Base-by-base conservation (phyloP, 371 early-diverging fungal genomes). In the Capniomyces stellatus region DNA sequence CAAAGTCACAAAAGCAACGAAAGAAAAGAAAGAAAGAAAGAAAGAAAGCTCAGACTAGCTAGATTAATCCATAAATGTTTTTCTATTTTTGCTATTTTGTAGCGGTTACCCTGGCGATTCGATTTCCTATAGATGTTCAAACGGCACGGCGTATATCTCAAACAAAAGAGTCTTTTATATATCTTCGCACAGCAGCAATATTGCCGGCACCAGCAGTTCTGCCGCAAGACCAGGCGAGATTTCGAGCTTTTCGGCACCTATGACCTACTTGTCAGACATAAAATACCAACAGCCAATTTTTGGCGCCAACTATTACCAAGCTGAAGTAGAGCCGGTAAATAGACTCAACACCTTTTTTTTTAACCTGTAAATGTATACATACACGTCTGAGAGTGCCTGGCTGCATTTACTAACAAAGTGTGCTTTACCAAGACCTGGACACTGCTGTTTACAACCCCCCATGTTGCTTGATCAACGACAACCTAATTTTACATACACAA, bases 251-350 rank as follows among this genome's bases (percentile, higher is more conserved):
- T 49, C 49, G 30, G 49, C 30, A 15, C 49, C n/a, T 13, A n/a
- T 29, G 29, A 49, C 49, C 4, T 24, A 24, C 25, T n/a, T 49
- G 3, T 27, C 30, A n/a, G 30, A 49, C 28, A n/a, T 30, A 3
- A n/a, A 24, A 8, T 49, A 29, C 28, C n/a, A 49, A 27, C 49
- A 49, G 28, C 49, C 49, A 4, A 3, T 49, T 4, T 49, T 49
- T 49, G 49, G 49, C 6, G 49, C 49, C 28, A 49, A 49, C n/a
- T 49, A 49, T 28, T 27, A 27, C n/a, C 49, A 49, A 13, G 24
- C 28, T 27, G 49, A 49, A 4, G 19, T 49, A 3, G 49, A 49
- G 28, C 49, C 49, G 15, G 49, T 35, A 35, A 35, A 15, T 35
- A 35, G 15, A 35, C 15, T 10, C n/a, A n/a, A n/a, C n/a, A n/a